Evolutionary conservation across 2,329 filamentous ascomycete species (phyloP).

Genomic region (Pseudofabraea citricarpa): DNA sequence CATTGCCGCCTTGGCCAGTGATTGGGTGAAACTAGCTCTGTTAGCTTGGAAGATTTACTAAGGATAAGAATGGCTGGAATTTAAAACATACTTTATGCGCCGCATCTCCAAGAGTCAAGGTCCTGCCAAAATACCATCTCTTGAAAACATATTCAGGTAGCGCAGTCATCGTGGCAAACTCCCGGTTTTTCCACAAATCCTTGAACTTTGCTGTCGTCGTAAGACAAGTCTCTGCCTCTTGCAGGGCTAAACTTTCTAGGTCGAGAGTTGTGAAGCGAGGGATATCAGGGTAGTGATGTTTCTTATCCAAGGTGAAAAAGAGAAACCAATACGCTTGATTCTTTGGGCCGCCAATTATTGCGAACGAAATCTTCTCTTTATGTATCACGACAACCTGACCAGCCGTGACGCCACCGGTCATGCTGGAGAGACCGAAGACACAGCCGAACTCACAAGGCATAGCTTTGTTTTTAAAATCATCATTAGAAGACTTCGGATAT

Average conservation of each 20-base stretch:
- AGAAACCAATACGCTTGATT: slow-evolving; percentile 16
- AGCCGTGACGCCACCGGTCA: slow-evolving; percentile 3
- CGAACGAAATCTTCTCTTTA: slow-evolving; percentile 12
- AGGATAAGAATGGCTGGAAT: background rate
- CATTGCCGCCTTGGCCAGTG: slow-evolving; percentile 31
- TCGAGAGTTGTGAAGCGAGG: slow-evolving; percentile 26
- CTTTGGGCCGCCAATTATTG: slow-evolving; percentile 13
- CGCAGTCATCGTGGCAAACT: slow-evolving; percentile 20
- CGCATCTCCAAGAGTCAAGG: slow-evolving; percentile 35
- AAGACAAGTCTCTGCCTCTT: slow-evolving; percentile 18
- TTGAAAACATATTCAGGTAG: slow-evolving; percentile 33
- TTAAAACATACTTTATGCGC: slow-evolving; percentile 32
- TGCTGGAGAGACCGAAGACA: slow-evolving; percentile 1
- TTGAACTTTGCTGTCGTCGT: slow-evolving; percentile 20
- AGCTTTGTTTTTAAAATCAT: background rate
- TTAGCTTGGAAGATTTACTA: background rate
- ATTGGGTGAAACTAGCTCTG: background rate
- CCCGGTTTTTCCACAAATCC: slow-evolving; percentile 21
- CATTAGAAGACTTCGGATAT: background rate
- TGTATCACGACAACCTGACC: slow-evolving; percentile 2
- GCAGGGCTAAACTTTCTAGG: slow-evolving; percentile 15
- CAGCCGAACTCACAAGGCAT: slow-evolving; percentile 2
- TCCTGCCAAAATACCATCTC: slow-evolving; percentile 33
- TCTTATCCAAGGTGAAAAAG: slow-evolving; percentile 19
- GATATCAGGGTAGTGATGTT: slow-evolving; percentile 14